Conservation (phyloP, 1,284 basidiomycete species). For the Rhodotorula sp. region DNA sequence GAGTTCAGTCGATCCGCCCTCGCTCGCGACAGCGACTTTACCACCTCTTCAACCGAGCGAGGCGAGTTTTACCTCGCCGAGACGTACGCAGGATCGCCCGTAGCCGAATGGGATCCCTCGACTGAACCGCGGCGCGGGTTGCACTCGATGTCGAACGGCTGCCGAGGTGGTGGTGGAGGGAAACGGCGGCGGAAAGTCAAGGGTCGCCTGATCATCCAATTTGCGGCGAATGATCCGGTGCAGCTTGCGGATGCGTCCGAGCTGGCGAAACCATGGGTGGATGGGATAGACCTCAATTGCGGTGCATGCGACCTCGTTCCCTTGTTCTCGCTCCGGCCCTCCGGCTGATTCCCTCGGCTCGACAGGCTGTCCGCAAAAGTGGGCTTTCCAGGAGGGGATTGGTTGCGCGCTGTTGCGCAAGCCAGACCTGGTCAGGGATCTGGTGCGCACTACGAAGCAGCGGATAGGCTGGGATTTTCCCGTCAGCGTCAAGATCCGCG, state of each 20-base stretch:
- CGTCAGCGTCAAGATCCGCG: conserved; percentile 62
- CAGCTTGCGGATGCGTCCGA: conserved; percentile 60
- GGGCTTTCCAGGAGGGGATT: conserved; percentile 60
- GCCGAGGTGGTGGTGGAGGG: not conserved
- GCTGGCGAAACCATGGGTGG: conserved; percentile 56
- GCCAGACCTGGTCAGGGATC: conserved; percentile 59
- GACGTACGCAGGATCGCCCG: conserved; percentile 19
- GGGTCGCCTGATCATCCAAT: conserved; percentile 59
- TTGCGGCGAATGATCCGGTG: conserved; percentile 56
- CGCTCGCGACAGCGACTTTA: conserved; percentile 59
- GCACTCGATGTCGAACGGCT: not conserved
- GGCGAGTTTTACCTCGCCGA: conserved; percentile 56
- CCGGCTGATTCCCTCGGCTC: not conserved
- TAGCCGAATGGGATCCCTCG: conserved; percentile 34
- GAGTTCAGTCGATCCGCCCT: conserved; percentile 59
- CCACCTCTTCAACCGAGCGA: conserved; percentile 55
- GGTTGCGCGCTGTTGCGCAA: conserved; percentile 60
- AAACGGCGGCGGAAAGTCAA: conserved; percentile 49
- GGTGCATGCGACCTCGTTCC: conserved; percentile 42
- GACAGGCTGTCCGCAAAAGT: conserved; percentile 55
- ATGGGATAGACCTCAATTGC: conserved; percentile 62
- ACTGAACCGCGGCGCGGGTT: conserved; percentile 29
- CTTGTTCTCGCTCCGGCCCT: no score
- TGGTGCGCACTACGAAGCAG: conserved; percentile 57
- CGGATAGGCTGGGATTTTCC: conserved; percentile 57